Evolutionary conservation across 768 basidiomycete species (phyloP), one percentile per base, ranked within the genome.

Genomic region (Boletus sp.): DNA sequence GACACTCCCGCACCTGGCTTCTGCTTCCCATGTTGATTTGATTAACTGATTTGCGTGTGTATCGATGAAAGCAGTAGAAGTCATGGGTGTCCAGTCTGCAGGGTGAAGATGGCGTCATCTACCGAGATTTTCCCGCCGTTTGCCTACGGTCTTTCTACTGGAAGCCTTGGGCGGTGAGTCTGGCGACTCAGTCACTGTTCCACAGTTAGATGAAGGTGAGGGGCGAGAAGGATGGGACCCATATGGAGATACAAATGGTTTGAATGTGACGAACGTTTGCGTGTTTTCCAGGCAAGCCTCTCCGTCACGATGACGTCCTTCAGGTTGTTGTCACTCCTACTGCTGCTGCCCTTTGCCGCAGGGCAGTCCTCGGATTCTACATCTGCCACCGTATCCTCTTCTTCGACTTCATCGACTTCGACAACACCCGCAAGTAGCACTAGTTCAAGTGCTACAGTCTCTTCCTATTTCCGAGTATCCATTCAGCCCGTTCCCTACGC

Each of bases 401-500:
- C 37, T 14, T 45, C 18, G 17, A 47, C 44, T 32, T 14, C 35
- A 4, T 52, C 39, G 18, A 47, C 30, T 20, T 17, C 24, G 24
- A 24, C 24, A 35, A 30, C 41, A 7, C 12, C 29, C 7, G 33
- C 47, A 24, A 29, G 20, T 29, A 56, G 46, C 35, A 45, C 51
- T 30, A 37, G 39, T 24, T 44, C 56, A 18, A 29, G 41, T n/a
- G 7, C 18, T 28, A 50, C 41, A 14, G 20, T 71, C n/a, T n/a
- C 48, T 76, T 28, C 74, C 75, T n/a, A 71, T 76, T 55, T 64
- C 72, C 4, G 59, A 67, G 5, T 71, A 74, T 57, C 50, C 76
- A 0, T 86, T 87, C 73, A 69, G 76, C 28, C 78, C 83, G 1
- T 85, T 82, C 75, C 83, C 85, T 5, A 74, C 78, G 14, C 83